A percentile compares a stretch with the other conserved stretches of the same genome.
Evolutionary conservation across 2,329 filamentous ascomycete species (phyloP).

Genomic region (Penicillium sp.): DNA sequence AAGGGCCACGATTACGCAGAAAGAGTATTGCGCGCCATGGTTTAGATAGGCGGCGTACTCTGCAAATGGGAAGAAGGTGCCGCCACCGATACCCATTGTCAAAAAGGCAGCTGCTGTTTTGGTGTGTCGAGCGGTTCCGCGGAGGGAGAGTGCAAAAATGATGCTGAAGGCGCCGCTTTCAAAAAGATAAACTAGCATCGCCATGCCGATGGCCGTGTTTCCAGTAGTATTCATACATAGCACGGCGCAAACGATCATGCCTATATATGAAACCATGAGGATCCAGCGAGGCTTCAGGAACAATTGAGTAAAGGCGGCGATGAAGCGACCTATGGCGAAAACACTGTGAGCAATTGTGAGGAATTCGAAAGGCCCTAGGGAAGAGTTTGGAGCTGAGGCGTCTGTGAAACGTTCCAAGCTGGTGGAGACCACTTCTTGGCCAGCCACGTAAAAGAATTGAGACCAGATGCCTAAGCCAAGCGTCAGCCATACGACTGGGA

Average conservation of each 20-base stretch:
- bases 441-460: conserved; percentile 65
- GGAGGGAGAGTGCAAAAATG: conserved; percentile 62
- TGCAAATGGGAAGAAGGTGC: conserved; percentile 60
- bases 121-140: conserved; percentile 62
- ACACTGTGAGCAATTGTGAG: conserved; percentile 60
- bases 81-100: conserved; percentile 59
- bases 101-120: conserved; percentile 60
- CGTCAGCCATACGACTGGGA: conserved; percentile 61
- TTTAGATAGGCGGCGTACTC: conserved; percentile 51
- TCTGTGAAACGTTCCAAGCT: conserved; percentile 52
- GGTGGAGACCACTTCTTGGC: conserved; percentile 61
- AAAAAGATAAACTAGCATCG: conserved; percentile 61
- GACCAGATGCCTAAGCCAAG: conserved; percentile 59
- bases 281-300: conserved; percentile 63
- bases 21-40: conserved; percentile 52
- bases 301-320: conserved; percentile 57
- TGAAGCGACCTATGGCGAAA: conserved; percentile 63
- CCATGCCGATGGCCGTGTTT: conserved; percentile 50
- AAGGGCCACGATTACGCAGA: conserved; percentile 57
- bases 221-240: conserved; percentile 57
- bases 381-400: conserved; percentile 40
- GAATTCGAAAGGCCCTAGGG: conserved; percentile 45
- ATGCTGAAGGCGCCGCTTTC: conserved; percentile 65
- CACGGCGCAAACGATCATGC: conserved; percentile 56
- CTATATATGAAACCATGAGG: conserved; percentile 58